Percentiles rank a stretch among this genome's conserved stretches.
Evolutionary conservation across 495 filamentous ascomycete species (phyloP).

Genomic region (Daldinia grandis): DNA sequence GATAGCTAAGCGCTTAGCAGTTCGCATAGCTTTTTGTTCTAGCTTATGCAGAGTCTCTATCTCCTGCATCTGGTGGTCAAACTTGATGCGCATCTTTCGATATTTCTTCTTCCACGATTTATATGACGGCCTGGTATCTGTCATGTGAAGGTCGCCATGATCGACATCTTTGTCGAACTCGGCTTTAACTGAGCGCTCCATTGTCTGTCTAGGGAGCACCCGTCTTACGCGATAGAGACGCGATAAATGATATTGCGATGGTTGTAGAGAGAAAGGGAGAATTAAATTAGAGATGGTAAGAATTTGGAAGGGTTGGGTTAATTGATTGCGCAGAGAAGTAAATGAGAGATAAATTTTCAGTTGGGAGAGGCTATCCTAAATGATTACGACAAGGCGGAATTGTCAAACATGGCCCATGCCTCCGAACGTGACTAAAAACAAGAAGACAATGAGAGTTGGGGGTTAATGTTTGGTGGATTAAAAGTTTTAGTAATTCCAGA

Average conservation of each 20-base stretch:
- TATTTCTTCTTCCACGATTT: constrained; percentile 85
- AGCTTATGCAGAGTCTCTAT: constrained; percentile 79
- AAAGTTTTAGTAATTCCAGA: constrained; percentile 10
- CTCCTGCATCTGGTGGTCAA: constrained; percentile 82
- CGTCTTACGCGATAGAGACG: background rate
- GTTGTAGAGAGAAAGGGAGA: background rate
- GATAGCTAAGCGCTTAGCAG: constrained; percentile 80
- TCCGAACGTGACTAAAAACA: constrained; percentile 6
- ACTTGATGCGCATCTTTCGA: constrained; percentile 86
- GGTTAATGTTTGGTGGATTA: background rate
- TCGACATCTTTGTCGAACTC: constrained; percentile 42
- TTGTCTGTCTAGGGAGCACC: background rate
- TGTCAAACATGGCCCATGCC: constrained; percentile 18
- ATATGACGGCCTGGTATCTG: constrained; percentile 51
- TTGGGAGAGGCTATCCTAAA: constrained; percentile 5
- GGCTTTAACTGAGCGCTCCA: constrained; percentile 39
- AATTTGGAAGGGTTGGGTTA: background rate
- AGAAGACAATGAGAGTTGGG: constrained; percentile 11
- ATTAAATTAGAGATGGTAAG: background rate
- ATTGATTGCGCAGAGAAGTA: constrained; percentile 1
- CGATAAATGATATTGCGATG: background rate
- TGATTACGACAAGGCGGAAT: constrained; percentile 15
- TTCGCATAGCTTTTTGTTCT: constrained; percentile 77
- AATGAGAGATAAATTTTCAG: constrained; percentile 5
- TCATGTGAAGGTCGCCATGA: constrained; percentile 46